Evolutionary conservation across 371 early-diverging fungal species (phyloP), one percentile per base, ranked within the genome.

Genomic region (Smittium culicis): DNA sequence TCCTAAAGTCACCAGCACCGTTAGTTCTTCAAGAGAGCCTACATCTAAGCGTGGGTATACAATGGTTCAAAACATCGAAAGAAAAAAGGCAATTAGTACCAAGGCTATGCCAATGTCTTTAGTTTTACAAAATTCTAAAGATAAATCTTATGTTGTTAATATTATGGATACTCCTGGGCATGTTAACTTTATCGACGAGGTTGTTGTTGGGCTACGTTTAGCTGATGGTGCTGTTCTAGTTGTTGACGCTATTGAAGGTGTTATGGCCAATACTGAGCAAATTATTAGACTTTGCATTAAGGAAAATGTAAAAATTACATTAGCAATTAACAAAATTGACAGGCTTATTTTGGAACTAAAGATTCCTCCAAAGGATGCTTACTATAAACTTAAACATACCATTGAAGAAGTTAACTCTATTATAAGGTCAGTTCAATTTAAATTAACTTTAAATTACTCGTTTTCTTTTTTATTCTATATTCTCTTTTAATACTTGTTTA

Each of bases 111-210:
- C 98, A n/a, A 86, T 98, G 77, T 85, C 92, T 5, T 76, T 97
- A 65, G 88, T 94, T 0, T 77, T 94, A 79, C 91, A 87, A 70
- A 88, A 89, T 70, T 76, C 87, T 20, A 88, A 87, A 71, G 90
- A 88, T 32, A 95, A 93, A 70, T 88, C 90, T 54, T 88, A 91
- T 71, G 75, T 93, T n/a, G 73, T 96, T 35, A 94, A 96, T 71
- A 71, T 96, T 16, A 70, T 94, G 57, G 99, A 98, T 71, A 92
- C 96, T 1, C 98, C 99, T n/a, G 98, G 93, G 1, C 98, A 98
- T 69, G 90, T 88, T 33, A 88, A 94, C 70, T 98, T 96, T 71
- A 82, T 88, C 29, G 98, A 96, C 73, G 97, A 98, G 71, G 91
- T 91, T 0, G 83, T 88, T 3, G 93, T 92, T 61, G 89, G 90